Conservation (phyloP, 2,329 filamentous ascomycete species). For the Aspergillus felis region DNA sequence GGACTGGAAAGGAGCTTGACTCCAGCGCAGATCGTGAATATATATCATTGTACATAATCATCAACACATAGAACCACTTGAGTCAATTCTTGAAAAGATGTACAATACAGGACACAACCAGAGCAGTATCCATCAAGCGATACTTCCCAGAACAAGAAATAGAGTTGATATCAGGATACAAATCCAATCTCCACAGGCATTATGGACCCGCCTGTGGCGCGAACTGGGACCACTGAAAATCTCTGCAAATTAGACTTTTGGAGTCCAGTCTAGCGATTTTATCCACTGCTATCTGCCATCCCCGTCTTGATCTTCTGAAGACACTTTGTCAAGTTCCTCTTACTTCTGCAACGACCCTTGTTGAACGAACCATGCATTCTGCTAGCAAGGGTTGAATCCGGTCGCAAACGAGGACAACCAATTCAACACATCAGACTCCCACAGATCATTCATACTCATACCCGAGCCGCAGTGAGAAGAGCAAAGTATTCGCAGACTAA, state of each 20-base stretch:
- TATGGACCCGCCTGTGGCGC: background rate
- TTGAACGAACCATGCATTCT: background rate
- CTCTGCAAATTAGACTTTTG: background rate
- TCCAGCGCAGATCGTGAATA: background rate
- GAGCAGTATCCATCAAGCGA: no score
- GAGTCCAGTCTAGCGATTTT: background rate
- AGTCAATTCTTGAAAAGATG: no score
- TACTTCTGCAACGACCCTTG: background rate
- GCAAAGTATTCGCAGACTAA: background rate
- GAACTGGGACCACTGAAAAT: background rate
- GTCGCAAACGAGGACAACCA: background rate
- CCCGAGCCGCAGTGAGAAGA: background rate
- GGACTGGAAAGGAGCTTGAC: background rate
- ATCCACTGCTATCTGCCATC: background rate
- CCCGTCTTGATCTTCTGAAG: background rate
- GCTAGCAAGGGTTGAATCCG: background rate
- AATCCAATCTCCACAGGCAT: background rate
- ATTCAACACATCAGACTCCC: background rate
- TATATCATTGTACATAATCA: background rate
- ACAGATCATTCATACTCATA: background rate
- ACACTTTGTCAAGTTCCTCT: background rate
- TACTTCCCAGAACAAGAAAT: background rate
- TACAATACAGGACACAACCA: no score
- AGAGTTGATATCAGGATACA: background rate
- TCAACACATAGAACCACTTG: background rate